Conservation (phyloP, 768 basidiomycete genomes). For the Pleurotus tuoliensis region DNA sequence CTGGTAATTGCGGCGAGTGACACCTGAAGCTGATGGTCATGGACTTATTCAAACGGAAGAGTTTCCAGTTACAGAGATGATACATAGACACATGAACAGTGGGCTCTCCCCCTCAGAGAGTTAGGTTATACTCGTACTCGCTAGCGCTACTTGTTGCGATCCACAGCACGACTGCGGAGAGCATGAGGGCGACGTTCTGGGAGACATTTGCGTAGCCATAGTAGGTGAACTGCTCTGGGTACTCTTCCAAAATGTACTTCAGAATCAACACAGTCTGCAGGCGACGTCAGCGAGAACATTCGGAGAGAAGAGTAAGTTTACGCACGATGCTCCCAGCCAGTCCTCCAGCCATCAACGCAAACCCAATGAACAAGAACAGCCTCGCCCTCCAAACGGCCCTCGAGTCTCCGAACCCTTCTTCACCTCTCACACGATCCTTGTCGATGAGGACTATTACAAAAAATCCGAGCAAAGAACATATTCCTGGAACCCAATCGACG, state of each 20-base stretch:
- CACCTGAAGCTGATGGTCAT: no score
- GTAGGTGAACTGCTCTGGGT: conserved; percentile 74
- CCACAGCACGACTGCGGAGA: conserved; percentile 88
- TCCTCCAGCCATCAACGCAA: conserved; percentile 97
- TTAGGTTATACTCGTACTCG: conserved; percentile 94
- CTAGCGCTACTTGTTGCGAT: conserved; percentile 78
- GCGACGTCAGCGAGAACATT: neutral
- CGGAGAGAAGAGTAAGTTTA: conserved; percentile 15
- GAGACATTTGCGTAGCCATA: conserved; percentile 96
- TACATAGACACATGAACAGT: no score
- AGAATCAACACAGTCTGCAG: conserved; percentile 79
- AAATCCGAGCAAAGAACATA: conserved; percentile 90
- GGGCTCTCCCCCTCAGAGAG: conserved; percentile 38
- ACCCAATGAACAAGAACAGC: conserved; percentile 89
- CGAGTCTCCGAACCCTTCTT: conserved; percentile 78
- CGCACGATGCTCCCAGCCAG: conserved; percentile 94
- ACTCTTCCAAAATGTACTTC: conserved; percentile 80
- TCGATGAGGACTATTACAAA: conserved; percentile 92
- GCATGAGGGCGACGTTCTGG: conserved; percentile 83
- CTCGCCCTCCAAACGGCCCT: conserved; percentile 89
- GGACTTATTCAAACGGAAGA: no score
- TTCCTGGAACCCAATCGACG: conserved; percentile 96
- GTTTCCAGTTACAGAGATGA: no score
- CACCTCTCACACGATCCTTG: conserved; percentile 81
- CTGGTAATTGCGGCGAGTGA: no score